These are phyloP conservation scores for Pseudopyrenochaeta lycopersici DNA, from an alignment of 2,329 filamentous ascomycete species.

Conservation along the genomic window DNA sequence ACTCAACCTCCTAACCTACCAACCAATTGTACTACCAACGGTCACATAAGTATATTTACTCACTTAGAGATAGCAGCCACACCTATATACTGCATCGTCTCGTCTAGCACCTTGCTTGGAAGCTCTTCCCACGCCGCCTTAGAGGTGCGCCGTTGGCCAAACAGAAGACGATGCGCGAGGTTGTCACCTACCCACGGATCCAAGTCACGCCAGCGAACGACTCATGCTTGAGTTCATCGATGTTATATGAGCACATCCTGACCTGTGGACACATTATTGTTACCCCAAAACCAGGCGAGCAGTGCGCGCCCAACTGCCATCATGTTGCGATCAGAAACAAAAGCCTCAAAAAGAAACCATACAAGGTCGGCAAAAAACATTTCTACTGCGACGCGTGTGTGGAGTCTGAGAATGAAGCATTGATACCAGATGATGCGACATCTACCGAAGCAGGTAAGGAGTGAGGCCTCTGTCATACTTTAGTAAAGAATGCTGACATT, in stretches of 20 bases:
- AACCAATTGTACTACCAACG: too few relatives aligned
- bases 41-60: too few relatives aligned
- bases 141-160: background rate
- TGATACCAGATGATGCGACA: background rate
- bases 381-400: slow-evolving; percentile 25
- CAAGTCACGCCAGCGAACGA: background rate
- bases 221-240: slow-evolving; percentile 4
- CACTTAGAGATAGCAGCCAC: too few relatives aligned
- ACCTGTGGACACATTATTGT: slow-evolving; percentile 13
- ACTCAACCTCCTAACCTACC: too few relatives aligned
- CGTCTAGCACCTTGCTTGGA: too few relatives aligned
- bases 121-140: too few relatives aligned
- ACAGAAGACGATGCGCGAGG: slow-evolving; percentile 9
- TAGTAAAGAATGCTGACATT: background rate
- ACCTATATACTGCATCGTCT: too few relatives aligned
- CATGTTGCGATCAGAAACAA: background rate
- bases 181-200: slow-evolving; percentile 9
- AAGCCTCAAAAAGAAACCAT: background rate
- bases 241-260: slow-evolving; percentile 15
- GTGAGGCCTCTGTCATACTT: background rate
- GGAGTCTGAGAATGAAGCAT: slow-evolving; percentile 2
- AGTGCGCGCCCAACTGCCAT: slow-evolving; percentile 20
- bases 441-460: slow-evolving; percentile 2
- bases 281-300: slow-evolving; percentile 2
- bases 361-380: background rate